These are phyloP conservation scores for Forsythia viridissima DNA, from an alignment of 257 asterid species.

Conservation along the genomic window DNA sequence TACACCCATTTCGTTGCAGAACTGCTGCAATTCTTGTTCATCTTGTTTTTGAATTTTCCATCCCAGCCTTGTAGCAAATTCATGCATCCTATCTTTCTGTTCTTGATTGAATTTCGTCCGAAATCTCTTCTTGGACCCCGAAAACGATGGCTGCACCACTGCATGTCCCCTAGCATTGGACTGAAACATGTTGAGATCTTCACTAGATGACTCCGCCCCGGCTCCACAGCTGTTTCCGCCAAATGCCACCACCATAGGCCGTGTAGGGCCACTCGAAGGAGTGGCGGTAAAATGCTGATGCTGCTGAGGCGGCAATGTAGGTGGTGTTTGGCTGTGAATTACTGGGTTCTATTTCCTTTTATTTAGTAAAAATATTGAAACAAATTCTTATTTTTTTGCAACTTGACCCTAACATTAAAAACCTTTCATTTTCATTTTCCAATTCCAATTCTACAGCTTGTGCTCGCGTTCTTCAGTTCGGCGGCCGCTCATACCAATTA, in stretches of 20 bases:
- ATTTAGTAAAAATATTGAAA: too few relatives aligned
- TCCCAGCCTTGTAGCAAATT: slow-evolving; percentile 54
- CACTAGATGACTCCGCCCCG: slow-evolving; percentile 51
- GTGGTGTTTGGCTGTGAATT: too few relatives aligned
- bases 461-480: too few relatives aligned
- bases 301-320: background rate
- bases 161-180: background rate
- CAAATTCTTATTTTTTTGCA: too few relatives aligned
- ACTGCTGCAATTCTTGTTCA: slow-evolving; percentile 51
- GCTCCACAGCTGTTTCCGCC: too few relatives aligned
- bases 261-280: background rate
- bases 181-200: slow-evolving; percentile 49
- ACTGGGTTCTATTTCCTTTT: background rate
- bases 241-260: too few relatives aligned
- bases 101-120: slow-evolving; percentile 66
- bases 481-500: too few relatives aligned
- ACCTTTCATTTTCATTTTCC: too few relatives aligned
- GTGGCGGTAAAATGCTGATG: slow-evolving; percentile 14
- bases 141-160: background rate
- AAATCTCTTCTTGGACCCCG: slow-evolving; percentile 58
- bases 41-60: slow-evolving; percentile 72
- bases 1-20: slow-evolving; percentile 56
- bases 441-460: too few relatives aligned
- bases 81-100: slow-evolving; percentile 67
- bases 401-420: too few relatives aligned